These are phyloP conservation scores for Plasmodium billcollinsi DNA, from an alignment of 169 alveolate species.

Conservation along the genomic window DNA sequence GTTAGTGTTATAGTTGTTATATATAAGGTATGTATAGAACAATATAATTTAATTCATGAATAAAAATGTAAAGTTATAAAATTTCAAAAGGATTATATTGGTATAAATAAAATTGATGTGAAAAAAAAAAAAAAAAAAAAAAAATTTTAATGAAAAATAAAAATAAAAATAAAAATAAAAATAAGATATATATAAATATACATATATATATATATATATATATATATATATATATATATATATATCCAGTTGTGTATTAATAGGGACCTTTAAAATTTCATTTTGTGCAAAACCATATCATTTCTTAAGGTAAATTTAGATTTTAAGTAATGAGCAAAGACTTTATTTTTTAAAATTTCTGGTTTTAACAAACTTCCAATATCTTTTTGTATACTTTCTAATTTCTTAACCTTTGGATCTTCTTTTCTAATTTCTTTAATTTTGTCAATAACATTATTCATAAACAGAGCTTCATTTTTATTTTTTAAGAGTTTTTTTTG, in stretches of 20 bases:
- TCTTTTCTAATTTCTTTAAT: slow-evolving; percentile 75
- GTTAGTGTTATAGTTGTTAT: too few relatives aligned
- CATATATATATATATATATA: not conserved
- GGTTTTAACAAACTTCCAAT: slow-evolving; percentile 85
- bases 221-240: not conserved
- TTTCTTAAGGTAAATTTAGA: slow-evolving; percentile 93
- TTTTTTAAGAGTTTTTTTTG: slow-evolving; percentile 88
- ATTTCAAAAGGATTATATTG: too few relatives aligned
- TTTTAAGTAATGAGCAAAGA: slow-evolving; percentile 88
- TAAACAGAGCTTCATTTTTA: slow-evolving; percentile 84
- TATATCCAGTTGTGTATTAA: not conserved
- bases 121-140: slow-evolving; percentile 2
- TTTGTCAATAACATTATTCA: slow-evolving; percentile 85
- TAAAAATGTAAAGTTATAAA: too few relatives aligned
- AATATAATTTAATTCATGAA: too few relatives aligned
- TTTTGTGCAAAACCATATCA: slow-evolving; percentile 93
- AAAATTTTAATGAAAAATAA: not conserved
- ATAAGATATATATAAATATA: not conserved
- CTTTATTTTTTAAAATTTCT: slow-evolving; percentile 79
- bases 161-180: not conserved
- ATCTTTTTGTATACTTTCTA: slow-evolving; percentile 83
- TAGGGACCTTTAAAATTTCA: slow-evolving; percentile 89
- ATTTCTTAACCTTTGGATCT: slow-evolving; percentile 35
- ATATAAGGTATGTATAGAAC: too few relatives aligned
- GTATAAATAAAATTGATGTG: too few relatives aligned